A percentile compares a stretch with the other conserved stretches of the same genome.
phyloP scores from a whole-genome alignment of 768 basidiomycete species.

The Suillus clintonianus region DNA sequence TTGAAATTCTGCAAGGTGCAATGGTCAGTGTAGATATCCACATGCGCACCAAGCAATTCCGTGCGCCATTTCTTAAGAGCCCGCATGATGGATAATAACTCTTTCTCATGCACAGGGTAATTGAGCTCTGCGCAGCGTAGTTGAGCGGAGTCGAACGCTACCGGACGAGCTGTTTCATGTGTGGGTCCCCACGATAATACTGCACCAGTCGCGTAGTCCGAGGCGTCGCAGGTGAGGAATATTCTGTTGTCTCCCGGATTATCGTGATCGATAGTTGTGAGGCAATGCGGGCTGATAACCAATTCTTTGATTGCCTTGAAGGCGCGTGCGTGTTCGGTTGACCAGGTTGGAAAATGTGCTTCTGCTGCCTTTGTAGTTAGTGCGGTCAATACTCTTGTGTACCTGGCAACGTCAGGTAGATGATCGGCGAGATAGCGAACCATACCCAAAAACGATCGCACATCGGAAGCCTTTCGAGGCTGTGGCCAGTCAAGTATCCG shows the following conservation, averaged over 20 bases:
- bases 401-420: constrained; percentile 22
- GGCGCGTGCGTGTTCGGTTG: background rate
- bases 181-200: constrained; percentile 5
- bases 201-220: constrained; percentile 4
- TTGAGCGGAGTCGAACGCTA: constrained; percentile 24
- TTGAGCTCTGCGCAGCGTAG: constrained; percentile 21
- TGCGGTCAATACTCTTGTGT: constrained; percentile 10
- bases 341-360: constrained; percentile 29
- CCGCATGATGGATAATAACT: constrained; percentile 33
- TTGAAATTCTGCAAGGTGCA: constrained; percentile 17
- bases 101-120: constrained; percentile 35
- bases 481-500: constrained; percentile 31
- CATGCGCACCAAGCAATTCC: constrained; percentile 13
- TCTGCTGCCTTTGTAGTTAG: constrained; percentile 24
- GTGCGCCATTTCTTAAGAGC: constrained; percentile 30
- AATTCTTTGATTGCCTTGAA: constrained; percentile 25
- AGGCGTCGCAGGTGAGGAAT: constrained; percentile 16
- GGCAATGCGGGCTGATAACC: constrained; percentile 24
- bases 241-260: constrained; percentile 18
- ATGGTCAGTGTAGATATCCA: constrained; percentile 30
- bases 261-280: constrained; percentile 35
- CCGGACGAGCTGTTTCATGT: too few relatives aligned
- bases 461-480: constrained; percentile 19
- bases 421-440: constrained; percentile 32
- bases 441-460: constrained; percentile 24